phyloP scores from a whole-genome alignment of 306 rosid genomes.

The Pterocarpus macrocarpus region DNA sequence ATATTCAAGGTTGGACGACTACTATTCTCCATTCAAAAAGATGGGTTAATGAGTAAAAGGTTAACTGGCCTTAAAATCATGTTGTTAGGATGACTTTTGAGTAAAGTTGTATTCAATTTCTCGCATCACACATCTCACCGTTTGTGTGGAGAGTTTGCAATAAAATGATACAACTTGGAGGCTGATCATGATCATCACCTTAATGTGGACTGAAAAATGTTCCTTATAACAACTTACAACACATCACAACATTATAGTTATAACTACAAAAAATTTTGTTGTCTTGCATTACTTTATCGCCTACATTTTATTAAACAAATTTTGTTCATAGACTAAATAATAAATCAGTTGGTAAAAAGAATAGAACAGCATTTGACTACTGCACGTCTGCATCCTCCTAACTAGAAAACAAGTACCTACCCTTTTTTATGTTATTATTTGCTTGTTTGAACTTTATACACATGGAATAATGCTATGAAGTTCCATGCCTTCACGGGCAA shows the following conservation, averaged over 20 bases:
- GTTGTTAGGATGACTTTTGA: not conserved
- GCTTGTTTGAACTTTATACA: constrained; percentile 56
- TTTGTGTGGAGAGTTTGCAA: not conserved
- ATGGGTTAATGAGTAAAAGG: not conserved
- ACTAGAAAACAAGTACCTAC: not conserved
- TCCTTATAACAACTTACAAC: not conserved
- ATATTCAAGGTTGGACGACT: not conserved
- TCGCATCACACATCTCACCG: not conserved
- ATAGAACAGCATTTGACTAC: not conserved
- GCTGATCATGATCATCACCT: not conserved
- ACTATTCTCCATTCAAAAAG: not conserved
- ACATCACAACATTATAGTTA: not conserved
- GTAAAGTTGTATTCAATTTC: not conserved
- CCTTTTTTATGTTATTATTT: constrained; percentile 6
- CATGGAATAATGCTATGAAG: constrained; percentile 57
- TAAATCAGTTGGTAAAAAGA: not conserved
- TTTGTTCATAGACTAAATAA: not conserved
- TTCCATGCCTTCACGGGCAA: constrained; percentile 39
- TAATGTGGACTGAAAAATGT: not conserved
- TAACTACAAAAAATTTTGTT: not conserved
- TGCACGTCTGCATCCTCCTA: not conserved
- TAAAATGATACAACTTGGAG: too few species aligned
- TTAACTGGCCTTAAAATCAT: not conserved
- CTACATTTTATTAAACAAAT: not conserved
- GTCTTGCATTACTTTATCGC: not conserved